These are phyloP conservation scores for Saksenaea vasiformis DNA, from an alignment of 371 early-diverging fungal species.

Conservation along the genomic window DNA sequence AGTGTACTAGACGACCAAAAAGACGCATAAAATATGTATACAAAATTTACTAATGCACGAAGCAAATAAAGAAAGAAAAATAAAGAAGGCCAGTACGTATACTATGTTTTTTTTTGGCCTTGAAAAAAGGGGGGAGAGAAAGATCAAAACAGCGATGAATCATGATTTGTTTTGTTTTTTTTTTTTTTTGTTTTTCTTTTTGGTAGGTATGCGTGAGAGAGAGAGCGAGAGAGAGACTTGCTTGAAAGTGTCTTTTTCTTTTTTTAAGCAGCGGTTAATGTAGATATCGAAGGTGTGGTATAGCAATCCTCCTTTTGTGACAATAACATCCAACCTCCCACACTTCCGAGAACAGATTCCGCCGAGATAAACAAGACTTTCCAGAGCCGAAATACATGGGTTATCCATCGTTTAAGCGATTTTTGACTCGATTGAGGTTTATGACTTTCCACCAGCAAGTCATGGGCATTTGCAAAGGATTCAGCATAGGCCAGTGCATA, in stretches of 20 bases:
- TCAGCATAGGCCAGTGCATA: constrained; percentile 32
- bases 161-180: too few relatives aligned
- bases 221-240: too few relatives aligned
- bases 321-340: background rate
- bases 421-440: background rate
- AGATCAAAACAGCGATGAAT: too few relatives aligned
- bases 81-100: too few relatives aligned
- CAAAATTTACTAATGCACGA: too few relatives aligned
- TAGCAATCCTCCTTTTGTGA: background rate
- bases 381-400: constrained; percentile 33
- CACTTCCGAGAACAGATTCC: constrained; percentile 25
- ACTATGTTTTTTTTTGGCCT: too few relatives aligned
- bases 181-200: too few relatives aligned
- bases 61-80: too few relatives aligned
- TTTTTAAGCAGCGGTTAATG: background rate
- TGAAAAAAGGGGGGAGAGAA: too few relatives aligned
- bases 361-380: constrained; percentile 36
- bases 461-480: constrained; percentile 7
- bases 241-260: background rate
- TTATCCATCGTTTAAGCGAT: constrained; percentile 11
- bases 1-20: too few relatives aligned
- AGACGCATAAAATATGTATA: too few relatives aligned
- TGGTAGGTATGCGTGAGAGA: too few relatives aligned
- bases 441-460: background rate
- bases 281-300: background rate